Evolutionary conservation across 345 rosid species (phyloP).

Genomic region (Brassica juncea): DNA sequence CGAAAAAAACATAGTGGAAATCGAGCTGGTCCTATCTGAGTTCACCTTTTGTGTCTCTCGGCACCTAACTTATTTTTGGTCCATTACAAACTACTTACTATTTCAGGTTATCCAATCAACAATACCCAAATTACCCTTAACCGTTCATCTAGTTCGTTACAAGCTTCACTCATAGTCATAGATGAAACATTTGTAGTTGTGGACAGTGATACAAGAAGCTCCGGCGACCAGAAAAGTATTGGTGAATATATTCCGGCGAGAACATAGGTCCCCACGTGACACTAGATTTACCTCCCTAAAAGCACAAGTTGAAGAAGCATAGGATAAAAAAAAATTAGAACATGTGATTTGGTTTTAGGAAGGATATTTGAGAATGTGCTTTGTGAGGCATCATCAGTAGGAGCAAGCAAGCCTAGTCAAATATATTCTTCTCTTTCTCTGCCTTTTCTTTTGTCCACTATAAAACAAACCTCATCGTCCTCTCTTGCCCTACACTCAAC

Average conservation of each 20-base stretch:
- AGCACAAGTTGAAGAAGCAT: constrained; percentile 65
- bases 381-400: constrained; percentile 42
- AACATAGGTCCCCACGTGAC: constrained; percentile 27
- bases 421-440: constrained; percentile 37
- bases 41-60: constrained; percentile 39
- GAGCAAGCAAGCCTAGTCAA: constrained; percentile 38
- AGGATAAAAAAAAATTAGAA: constrained; percentile 39
- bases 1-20: constrained; percentile 49
- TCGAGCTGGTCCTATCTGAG: constrained; percentile 60
- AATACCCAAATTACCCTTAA: background rate
- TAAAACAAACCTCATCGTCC: constrained; percentile 49
- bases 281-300: constrained; percentile 14
- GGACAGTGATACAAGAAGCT: constrained; percentile 10
- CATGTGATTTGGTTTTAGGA: constrained; percentile 25
- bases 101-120: constrained; percentile 2
- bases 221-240: background rate
- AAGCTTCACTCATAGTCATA: constrained; percentile 4
- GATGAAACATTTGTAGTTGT: constrained; percentile 5
- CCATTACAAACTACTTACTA: constrained; percentile 36
- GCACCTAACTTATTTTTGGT: constrained; percentile 28
- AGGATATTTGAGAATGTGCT: constrained; percentile 70
- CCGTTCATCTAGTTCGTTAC: background rate
- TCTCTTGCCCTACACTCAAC: constrained; percentile 47
- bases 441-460: constrained; percentile 1
- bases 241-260: constrained; percentile 25